Base-by-base conservation (phyloP, 352 stramenopile genomes). In the Globisporangium emineosum region DNA sequence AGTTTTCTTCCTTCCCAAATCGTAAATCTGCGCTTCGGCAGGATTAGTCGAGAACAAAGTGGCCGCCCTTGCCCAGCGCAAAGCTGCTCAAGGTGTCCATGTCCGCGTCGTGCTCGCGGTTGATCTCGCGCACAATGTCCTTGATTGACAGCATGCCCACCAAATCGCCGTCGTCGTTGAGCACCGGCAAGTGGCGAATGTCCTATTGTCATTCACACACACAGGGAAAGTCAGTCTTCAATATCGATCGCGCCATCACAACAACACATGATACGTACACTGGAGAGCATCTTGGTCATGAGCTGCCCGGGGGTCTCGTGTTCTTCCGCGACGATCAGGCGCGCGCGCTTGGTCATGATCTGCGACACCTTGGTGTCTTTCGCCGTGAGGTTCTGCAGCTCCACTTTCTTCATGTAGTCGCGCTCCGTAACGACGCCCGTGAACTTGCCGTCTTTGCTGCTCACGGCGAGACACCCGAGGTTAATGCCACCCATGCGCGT, bases 251-350 rank as follows among this genome's bases (percentile, higher is more conserved):
- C 3, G 8, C 32, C 23, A 37, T 49, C 40, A 53, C 17, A 25
- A 30, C 33, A 40, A 12, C 9, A 40, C 33, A 15, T 15, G 12
- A 10, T 12, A 73, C 79, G 27, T 75, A 91, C 82, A 58, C 87
- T 97, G 21, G 83, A 90, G 51, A 99, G 82, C 96, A 99, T 99
- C 82, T 98, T 98, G 58, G 81, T 83, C 93, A 99, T 98, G 68
- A 97, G 94, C 35, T 89, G 75, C 32, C 89, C 83, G 33, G 97
- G 88, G 4, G 86, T 88, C 73, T 98, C 94, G 42, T 90, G 71
- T 37, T 79, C 81, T 8, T 82, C 81, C 10, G 93, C 96, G 32
- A 95, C 86, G 37, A 98, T 86, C 45, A 98, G 70, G 47, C 97
- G 97, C 29, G 89, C 85, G 52, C 77, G 83, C 62, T 95, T 94